These are phyloP conservation scores for Colletotrichum agaves DNA, from an alignment of 2,329 filamentous ascomycete species.

Conservation along the genomic window DNA sequence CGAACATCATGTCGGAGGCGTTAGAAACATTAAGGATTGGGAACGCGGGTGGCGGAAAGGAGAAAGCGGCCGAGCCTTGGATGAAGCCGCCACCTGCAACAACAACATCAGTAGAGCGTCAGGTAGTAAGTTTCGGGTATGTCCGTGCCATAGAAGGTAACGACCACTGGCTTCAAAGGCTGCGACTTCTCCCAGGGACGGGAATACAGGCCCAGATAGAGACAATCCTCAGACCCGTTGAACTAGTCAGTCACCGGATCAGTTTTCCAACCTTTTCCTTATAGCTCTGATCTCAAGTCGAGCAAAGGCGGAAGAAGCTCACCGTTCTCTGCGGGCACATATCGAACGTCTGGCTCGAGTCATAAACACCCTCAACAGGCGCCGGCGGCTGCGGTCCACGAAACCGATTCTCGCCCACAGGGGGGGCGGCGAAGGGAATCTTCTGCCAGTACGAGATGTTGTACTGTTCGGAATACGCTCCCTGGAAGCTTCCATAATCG, in stretches of 20 bases:
- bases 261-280: neutral
- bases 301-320: slow-evolving; percentile 4
- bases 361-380: slow-evolving; percentile 59
- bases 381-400: slow-evolving; percentile 67
- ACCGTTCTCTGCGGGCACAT: slow-evolving; percentile 69
- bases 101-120: no score
- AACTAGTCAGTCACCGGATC: slow-evolving; percentile 42
- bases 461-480: slow-evolving; percentile 61
- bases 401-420: slow-evolving; percentile 67
- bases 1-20: slow-evolving; percentile 58
- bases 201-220: slow-evolving; percentile 69
- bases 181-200: slow-evolving; percentile 61
- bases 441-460: slow-evolving; percentile 70
- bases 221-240: slow-evolving; percentile 68
- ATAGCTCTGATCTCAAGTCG: neutral
- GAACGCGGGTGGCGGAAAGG: slow-evolving; percentile 65
- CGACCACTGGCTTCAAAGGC: slow-evolving; percentile 65
- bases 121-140: neutral
- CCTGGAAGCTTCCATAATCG: slow-evolving; percentile 63
- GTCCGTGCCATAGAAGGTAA: slow-evolving; percentile 60
- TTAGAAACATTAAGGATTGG: slow-evolving; percentile 66
- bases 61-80: slow-evolving; percentile 64
- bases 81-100: slow-evolving; percentile 67
- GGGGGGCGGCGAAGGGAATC: slow-evolving; percentile 70
- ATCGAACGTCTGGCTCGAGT: slow-evolving; percentile 65